Conservation (phyloP, 768 basidiomycete genomes). For the Naganishia onofrii region DNA sequence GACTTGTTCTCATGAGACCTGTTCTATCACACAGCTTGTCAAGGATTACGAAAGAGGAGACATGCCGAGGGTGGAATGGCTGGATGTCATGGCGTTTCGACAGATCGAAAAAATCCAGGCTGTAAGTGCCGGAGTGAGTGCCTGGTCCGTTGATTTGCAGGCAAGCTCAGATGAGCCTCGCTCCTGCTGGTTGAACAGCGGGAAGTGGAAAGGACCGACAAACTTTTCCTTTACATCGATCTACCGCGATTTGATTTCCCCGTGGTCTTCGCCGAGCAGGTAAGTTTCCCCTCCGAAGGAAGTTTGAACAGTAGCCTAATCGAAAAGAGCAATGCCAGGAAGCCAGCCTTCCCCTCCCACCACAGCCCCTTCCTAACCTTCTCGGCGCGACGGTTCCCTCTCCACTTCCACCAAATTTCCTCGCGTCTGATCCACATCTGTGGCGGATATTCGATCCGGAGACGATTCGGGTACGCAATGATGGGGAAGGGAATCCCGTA, state of each 20-base stretch:
- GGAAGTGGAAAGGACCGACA: conserved; percentile 85
- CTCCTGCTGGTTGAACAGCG: conserved; percentile 57
- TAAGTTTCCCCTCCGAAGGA: conserved; percentile 52
- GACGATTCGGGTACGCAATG: conserved; percentile 57
- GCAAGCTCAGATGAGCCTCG: too few relatives aligned
- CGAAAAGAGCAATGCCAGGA: conserved; percentile 34
- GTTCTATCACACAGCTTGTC: conserved; percentile 54
- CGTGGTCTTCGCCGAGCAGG: conserved; percentile 88
- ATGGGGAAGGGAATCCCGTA: conserved; percentile 75
- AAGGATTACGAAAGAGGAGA: conserved; percentile 97
- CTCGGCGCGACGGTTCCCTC: conserved; percentile 28
- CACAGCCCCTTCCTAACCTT: conserved; percentile 35
- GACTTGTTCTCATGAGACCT: conserved; percentile 4
- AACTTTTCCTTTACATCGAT: conserved; percentile 94
- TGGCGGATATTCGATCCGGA: conserved; percentile 93
- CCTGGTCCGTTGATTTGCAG: too few relatives aligned
- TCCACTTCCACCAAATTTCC: conserved; percentile 53
- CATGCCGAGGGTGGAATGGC: conserved; percentile 89
- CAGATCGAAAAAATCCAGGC: conserved; percentile 94
- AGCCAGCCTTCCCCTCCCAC: conserved; percentile 43
- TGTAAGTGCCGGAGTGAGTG: conserved; percentile 56
- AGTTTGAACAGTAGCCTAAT: not conserved
- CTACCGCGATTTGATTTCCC: conserved; percentile 96
- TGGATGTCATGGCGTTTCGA: conserved; percentile 86
- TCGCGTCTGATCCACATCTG: conserved; percentile 64